Percentiles rank a stretch among this genome's conserved stretches.
Evolutionary conservation across 345 rosid species (phyloP).

Genomic region (Rhizophora apiculata): DNA sequence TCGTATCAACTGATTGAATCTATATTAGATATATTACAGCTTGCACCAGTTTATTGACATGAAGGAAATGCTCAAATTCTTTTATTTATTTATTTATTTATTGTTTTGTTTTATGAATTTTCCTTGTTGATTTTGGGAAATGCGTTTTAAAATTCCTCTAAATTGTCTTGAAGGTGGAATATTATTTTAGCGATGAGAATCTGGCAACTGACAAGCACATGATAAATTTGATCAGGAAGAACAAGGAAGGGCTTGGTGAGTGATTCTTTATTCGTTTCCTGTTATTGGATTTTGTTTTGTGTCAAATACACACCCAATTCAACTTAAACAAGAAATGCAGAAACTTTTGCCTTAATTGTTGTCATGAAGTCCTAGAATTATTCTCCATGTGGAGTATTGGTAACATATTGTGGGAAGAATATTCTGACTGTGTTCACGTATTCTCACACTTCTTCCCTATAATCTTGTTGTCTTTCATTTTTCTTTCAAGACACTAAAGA

Average conservation of each 20-base stretch:
- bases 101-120: not conserved
- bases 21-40: no score
- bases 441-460: no score
- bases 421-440: no score
- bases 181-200: slow-evolving; percentile 90
- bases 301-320: not conserved
- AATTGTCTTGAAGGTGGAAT: slow-evolving; percentile 62
- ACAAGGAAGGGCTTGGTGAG: slow-evolving; percentile 83
- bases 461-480: no score
- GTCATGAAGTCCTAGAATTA: no score
- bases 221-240: slow-evolving; percentile 59
- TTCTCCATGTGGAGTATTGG: no score
- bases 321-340: no score
- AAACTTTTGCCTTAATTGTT: no score
- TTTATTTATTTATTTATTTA: not conserved
- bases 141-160: not conserved
- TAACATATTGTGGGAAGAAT: no score
- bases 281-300: not conserved
- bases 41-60: no score
- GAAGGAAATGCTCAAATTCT: not conserved
- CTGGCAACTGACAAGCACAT: slow-evolving; percentile 73
- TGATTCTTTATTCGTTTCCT: not conserved
- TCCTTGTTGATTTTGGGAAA: not conserved
- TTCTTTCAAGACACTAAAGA: no score
- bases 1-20: no score